These are phyloP conservation scores for Stygiomarasmius scandens DNA, from an alignment of 1,284 basidiomycete genomes.

Conservation along the genomic window DNA sequence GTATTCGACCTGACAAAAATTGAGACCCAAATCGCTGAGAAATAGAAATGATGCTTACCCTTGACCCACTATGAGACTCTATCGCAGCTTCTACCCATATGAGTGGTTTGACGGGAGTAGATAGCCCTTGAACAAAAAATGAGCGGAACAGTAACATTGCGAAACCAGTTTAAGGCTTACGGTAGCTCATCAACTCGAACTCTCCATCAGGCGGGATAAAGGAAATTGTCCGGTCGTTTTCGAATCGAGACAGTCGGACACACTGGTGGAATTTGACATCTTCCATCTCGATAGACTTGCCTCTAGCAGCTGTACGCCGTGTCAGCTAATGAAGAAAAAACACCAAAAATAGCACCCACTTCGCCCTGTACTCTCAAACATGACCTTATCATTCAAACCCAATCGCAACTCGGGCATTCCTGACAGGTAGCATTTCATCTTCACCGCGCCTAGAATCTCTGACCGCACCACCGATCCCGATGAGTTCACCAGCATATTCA, in stretches of 20 bases:
- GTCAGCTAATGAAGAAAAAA: neutral
- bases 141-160: neutral
- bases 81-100: slow-evolving; percentile 98
- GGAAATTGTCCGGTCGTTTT: slow-evolving; percentile 98
- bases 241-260: slow-evolving; percentile 97
- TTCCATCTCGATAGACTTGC: slow-evolving; percentile 99
- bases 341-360: slow-evolving; percentile 54
- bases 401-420: slow-evolving; percentile 98
- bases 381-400: slow-evolving; percentile 98
- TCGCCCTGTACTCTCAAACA: slow-evolving; percentile 97
- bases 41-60: slow-evolving; percentile 4
- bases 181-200: slow-evolving; percentile 98
- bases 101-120: slow-evolving; percentile 95
- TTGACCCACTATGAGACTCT: slow-evolving; percentile 84
- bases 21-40: neutral
- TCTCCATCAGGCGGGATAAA: slow-evolving; percentile 99
- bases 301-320: slow-evolving; percentile 73
- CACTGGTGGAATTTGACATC: slow-evolving; percentile 99
- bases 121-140: slow-evolving; percentile 45
- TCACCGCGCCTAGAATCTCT: slow-evolving; percentile 96
- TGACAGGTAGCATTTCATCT: slow-evolving; percentile 99
- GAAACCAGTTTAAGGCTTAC: slow-evolving; percentile 30
- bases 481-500: slow-evolving; percentile 95
- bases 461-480: slow-evolving; percentile 97
- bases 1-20: slow-evolving; percentile 86